A percentile compares a stretch with the other conserved stretches of the same genome.
Conservation (phyloP, 257 asterid genomes). For the Lantana camara region DNA sequence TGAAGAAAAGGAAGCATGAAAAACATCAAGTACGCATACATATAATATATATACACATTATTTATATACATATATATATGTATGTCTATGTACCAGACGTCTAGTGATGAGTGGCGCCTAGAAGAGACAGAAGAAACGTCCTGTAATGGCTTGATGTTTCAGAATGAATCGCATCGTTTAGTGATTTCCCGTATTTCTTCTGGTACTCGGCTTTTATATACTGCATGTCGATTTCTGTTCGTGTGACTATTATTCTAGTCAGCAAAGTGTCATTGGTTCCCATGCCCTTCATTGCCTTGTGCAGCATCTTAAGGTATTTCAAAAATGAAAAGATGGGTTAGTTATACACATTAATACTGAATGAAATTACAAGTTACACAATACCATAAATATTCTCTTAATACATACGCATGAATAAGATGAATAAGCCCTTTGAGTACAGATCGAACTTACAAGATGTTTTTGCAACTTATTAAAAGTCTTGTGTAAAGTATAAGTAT, state of each 20-base stretch:
- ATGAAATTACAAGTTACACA: not conserved
- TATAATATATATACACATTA: too few species aligned
- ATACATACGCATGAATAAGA: too few species aligned
- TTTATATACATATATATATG: too few species aligned
- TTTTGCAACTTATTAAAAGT: too few species aligned
- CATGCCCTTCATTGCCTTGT: slow-evolving; percentile 89
- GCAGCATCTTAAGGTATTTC: slow-evolving; percentile 47
- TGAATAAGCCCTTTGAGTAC: too few species aligned
- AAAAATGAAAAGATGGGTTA: not conserved
- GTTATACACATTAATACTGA: not conserved
- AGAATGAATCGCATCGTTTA: slow-evolving; percentile 61
- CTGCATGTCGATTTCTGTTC: slow-evolving; percentile 91
- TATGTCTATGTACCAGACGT: not conserved
- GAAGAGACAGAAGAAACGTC: slow-evolving; percentile 70
- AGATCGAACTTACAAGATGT: too few species aligned
- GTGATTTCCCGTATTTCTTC: slow-evolving; percentile 69
- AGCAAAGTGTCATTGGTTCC: slow-evolving; percentile 84
- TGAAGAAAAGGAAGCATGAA: not conserved
- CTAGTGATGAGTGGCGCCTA: slow-evolving; percentile 61
- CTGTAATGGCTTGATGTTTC: slow-evolving; percentile 78
- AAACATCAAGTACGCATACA: not conserved
- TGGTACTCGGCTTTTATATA: slow-evolving; percentile 83
- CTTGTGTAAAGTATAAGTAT: too few species aligned
- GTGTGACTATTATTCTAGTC: slow-evolving; percentile 68
- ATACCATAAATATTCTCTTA: too few species aligned